Evolutionary conservation across 352 stramenopile species (phyloP), one percentile per base, ranked within the genome.

Genomic region (Phytophthora agathidicida): DNA sequence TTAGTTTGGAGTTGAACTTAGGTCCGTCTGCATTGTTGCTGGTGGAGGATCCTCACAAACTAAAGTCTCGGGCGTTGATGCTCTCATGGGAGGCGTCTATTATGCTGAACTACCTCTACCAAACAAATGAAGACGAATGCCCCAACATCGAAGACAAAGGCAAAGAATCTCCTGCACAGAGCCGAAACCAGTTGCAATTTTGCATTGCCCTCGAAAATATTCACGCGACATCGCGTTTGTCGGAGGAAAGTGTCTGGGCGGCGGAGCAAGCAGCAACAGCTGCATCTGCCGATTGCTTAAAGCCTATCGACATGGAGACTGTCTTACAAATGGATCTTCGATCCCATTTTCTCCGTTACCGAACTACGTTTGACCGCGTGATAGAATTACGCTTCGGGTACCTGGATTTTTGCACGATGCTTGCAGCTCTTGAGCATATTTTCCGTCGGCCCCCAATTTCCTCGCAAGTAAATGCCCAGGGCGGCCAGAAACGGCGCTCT

Each of bases 381-480:
- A 79, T 95, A 58, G 81, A 93, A 27, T 59, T 95, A 23, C 79
- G 86, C 7, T 95, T 93, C 32, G 86, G 86, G 1, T 95, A 95
- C 46, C 53, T 95, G 57, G 86, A 95, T 36, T 89, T 91, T 17
- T 89, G 74, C 44, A 89, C 84, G 4, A 68, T 89, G 7, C 60
- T 86, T 6, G 71, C 71, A 19, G 80, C 84, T 5, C 42, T 95
- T 7, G 75, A 89, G 28, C 73, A 81, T 45, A 87, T 89, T 13
- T 42, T 88, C 8, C 59, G 57, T 11, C 76, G 68, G 37, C 69
- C 82, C 39, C 48, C 41, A 13, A 51, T 49, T 20, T 28, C 41
- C 8, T 41, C 51, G 10, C 47, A 48, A 23, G 33, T 33, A 23
- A 60, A 17, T 28, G 13, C 42, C 14, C 48, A 60, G 22, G 45